A percentile compares a stretch with the other conserved stretches of the same genome.
phyloP scores from a whole-genome alignment of 192 early-diverging fungal genomes.

The Coemansia sp. region DNA sequence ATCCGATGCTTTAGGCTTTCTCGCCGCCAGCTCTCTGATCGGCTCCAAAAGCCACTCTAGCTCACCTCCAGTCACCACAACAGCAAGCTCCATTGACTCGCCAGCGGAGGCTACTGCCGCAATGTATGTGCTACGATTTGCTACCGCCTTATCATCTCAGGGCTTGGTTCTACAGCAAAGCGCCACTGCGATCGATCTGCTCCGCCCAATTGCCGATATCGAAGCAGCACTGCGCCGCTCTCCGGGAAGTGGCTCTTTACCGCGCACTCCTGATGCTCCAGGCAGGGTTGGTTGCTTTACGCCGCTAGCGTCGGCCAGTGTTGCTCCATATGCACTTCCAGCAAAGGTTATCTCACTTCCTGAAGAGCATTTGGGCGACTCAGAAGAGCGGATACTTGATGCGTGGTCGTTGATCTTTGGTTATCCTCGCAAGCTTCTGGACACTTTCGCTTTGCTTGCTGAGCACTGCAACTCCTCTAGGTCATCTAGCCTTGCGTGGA shows the following conservation, averaged over 20 bases:
- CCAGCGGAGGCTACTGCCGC: not conserved
- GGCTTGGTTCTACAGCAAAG: constrained; percentile 34
- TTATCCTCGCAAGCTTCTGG: constrained; percentile 22
- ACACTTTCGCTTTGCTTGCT: not conserved
- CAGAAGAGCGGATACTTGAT: constrained; percentile 25
- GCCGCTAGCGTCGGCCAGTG: constrained; percentile 3
- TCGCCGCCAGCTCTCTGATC: constrained; percentile 14
- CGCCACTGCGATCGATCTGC: not conserved
- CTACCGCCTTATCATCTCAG: not conserved
- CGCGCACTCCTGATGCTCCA: not conserved
- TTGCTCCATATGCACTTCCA: constrained; percentile 38
- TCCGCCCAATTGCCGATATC: constrained; percentile 13
- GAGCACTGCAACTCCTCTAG: not conserved
- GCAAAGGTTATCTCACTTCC: constrained; percentile 36
- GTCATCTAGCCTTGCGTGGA: constrained; percentile 32
- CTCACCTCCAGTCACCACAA: not conserved
- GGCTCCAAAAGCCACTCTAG: not conserved
- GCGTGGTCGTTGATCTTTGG: constrained; percentile 43
- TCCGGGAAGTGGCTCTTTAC: not conserved
- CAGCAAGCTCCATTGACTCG: not conserved
- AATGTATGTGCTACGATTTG: constrained; percentile 12
- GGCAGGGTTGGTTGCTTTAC: not conserved
- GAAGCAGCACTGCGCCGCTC: not conserved
- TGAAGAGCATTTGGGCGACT: constrained; percentile 7
- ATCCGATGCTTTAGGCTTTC: constrained; percentile 18